Conservation (phyloP, 352 stramenopile genomes). For the Phytophthora hybrid region DNA sequence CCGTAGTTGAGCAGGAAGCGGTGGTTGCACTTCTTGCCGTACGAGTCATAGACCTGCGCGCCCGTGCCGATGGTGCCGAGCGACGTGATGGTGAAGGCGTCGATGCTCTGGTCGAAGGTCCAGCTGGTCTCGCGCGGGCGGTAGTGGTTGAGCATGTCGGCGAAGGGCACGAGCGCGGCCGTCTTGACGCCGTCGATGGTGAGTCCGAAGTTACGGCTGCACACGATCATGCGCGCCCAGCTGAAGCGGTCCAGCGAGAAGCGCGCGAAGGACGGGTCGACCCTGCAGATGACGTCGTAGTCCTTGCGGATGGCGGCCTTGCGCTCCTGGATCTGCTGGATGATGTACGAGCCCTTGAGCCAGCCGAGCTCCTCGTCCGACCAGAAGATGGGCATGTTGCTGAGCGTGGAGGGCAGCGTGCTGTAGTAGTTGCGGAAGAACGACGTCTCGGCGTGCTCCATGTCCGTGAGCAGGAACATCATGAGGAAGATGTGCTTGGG, state of each 20-base stretch:
- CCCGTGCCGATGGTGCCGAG: slow-evolving; percentile 79
- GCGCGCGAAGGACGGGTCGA: slow-evolving; percentile 92
- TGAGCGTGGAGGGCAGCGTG: slow-evolving; percentile 94
- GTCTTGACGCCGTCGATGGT: slow-evolving; percentile 98
- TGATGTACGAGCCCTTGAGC: slow-evolving; percentile 93
- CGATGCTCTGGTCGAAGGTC: slow-evolving; percentile 88
- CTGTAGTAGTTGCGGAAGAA: slow-evolving; percentile 97
- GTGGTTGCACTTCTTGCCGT: slow-evolving; percentile 99
- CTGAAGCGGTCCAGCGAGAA: slow-evolving; percentile 98
- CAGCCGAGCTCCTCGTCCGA: slow-evolving; percentile 92
- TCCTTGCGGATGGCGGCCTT: slow-evolving; percentile 97
- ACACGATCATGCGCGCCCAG: slow-evolving; percentile 99
- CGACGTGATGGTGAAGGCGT: slow-evolving; percentile 91
- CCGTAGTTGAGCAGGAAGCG: slow-evolving; percentile 99
- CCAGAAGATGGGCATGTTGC: slow-evolving; percentile 99
- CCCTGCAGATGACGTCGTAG: slow-evolving; percentile 96
- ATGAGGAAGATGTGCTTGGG: slow-evolving; percentile 99
- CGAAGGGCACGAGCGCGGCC: slow-evolving; percentile 98
- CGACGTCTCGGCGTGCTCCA: slow-evolving; percentile 88
- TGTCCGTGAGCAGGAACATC: slow-evolving; percentile 98
- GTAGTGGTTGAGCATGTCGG: slow-evolving; percentile 99
- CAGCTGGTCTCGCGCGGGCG: slow-evolving; percentile 97
- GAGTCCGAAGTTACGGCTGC: slow-evolving; percentile 98
- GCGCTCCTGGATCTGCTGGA: slow-evolving; percentile 96
- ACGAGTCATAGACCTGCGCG: slow-evolving; percentile 99